These are phyloP conservation scores for Hemileccinum impolitum DNA, from an alignment of 768 basidiomycete genomes.

Conservation along the genomic window DNA sequence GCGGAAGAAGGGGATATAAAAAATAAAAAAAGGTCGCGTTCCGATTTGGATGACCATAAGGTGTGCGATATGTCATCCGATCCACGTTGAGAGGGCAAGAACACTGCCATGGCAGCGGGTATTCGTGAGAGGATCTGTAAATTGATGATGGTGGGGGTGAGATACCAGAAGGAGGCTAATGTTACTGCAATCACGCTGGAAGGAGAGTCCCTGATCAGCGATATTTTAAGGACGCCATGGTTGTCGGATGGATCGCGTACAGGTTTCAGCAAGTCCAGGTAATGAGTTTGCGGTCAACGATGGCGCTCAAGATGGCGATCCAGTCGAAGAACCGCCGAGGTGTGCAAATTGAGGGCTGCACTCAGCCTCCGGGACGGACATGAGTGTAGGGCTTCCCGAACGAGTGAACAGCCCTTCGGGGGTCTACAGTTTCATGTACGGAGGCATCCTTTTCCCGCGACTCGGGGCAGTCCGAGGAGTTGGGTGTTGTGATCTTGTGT, in stretches of 20 bases:
- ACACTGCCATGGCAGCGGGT: conserved; percentile 1
- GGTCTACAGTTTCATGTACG: too few relatives aligned
- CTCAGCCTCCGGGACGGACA: background rate
- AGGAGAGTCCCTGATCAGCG: conserved; percentile 20
- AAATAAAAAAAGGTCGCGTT: conserved; percentile 10
- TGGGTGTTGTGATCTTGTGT: background rate
- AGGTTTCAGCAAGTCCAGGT: background rate
- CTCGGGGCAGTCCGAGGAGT: conserved; percentile 19
- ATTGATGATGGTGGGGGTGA: conserved; percentile 8
- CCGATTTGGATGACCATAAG: conserved; percentile 16
- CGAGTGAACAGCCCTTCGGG: background rate
- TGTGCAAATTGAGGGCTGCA: background rate
- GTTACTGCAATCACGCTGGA: conserved; percentile 6
- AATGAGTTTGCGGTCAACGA: background rate
- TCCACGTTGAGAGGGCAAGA: background rate
- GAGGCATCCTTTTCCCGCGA: too few relatives aligned
- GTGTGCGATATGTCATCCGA: conserved; percentile 10
- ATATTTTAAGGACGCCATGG: conserved; percentile 15
- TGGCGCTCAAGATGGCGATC: background rate
- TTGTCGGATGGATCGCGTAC: conserved; percentile 1
- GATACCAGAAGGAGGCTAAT: conserved; percentile 6
- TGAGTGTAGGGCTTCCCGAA: background rate
- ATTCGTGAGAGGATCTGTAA: conserved; percentile 28
- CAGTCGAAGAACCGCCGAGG: background rate
- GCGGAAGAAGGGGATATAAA: conserved; percentile 4